Percentiles rank a stretch among this genome's conserved stretches.
Evolutionary conservation across 306 rosid species (phyloP).

Genomic region (Malus sylvestris): DNA sequence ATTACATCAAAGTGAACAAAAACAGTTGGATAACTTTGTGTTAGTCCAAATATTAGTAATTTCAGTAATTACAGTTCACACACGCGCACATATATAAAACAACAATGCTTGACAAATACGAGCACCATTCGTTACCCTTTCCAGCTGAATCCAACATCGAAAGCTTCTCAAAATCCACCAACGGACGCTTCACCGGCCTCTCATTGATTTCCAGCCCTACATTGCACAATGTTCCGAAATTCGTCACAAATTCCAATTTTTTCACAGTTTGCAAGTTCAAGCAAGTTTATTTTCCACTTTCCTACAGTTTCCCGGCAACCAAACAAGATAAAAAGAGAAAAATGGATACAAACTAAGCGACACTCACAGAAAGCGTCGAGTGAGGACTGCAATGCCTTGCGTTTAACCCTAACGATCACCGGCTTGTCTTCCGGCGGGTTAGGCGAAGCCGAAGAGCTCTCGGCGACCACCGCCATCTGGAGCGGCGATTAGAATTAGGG

Average conservation of each 20-base stretch:
- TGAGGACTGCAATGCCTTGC: constrained; percentile 63
- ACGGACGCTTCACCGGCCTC: constrained; percentile 71
- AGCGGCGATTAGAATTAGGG: not conserved
- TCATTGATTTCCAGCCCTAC: constrained; percentile 85
- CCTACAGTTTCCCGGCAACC: not conserved
- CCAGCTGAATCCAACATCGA: constrained; percentile 45
- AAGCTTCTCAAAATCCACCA: constrained; percentile 63
- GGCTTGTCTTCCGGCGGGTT: constrained; percentile 35
- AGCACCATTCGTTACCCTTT: constrained; percentile 32
- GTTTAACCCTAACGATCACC: constrained; percentile 83
- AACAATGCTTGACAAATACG: not conserved
- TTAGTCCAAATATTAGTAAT: not conserved
- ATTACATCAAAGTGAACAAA: not conserved
- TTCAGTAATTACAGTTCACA: not conserved
- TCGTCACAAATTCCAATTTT: not conserved
- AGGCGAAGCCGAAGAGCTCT: constrained; percentile 46
- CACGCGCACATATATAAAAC: not conserved
- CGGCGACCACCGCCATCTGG: constrained; percentile 37
- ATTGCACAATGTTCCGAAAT: constrained; percentile 2
- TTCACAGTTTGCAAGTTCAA: not conserved
- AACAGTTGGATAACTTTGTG: not conserved
- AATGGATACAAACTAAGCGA: not conserved
- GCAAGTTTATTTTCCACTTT: not conserved
- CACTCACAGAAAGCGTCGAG: constrained; percentile 74
- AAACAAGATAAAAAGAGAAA: not conserved